These are phyloP conservation scores for Leptographium procerum DNA, from an alignment of 2,329 filamentous ascomycete species.

Conservation along the genomic window DNA sequence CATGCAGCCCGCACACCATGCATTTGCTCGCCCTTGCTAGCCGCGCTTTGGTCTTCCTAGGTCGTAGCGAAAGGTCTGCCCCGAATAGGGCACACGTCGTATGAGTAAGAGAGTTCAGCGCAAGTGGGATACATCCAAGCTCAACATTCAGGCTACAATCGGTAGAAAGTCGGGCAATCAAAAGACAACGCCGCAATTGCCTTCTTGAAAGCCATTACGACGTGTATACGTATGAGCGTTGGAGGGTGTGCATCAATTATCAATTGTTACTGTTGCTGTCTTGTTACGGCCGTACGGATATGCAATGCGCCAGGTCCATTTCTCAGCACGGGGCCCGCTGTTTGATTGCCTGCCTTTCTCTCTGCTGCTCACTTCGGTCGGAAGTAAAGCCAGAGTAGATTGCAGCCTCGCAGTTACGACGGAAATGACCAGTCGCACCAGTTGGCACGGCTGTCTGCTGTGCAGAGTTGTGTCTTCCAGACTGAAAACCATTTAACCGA, in stretches of 20 bases:
- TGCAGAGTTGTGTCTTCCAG: not conserved
- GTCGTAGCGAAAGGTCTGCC: no score
- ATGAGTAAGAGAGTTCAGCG: not conserved
- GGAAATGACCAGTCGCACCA: not conserved
- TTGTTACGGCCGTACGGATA: not conserved
- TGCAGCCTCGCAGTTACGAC: not conserved
- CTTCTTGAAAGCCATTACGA: no score
- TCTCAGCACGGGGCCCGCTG: not conserved
- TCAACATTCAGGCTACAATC: not conserved
- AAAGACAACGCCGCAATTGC: no score
- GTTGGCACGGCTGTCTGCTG: not conserved
- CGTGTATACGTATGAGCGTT: no score
- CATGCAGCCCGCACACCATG: not conserved
- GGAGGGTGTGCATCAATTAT: no score
- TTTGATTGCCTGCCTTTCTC: not conserved
- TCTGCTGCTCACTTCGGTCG: not conserved
- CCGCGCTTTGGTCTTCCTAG: not conserved
- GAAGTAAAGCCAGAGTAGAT: not conserved
- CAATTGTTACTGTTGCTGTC: no score
- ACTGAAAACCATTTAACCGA: not conserved
- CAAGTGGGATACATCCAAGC: not conserved
- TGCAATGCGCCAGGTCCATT: not conserved
- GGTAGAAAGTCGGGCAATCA: not conserved
- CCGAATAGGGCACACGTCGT: no score
- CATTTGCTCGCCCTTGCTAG: not conserved